A percentile compares a stretch with the other conserved stretches of the same genome.
phyloP scores from a whole-genome alignment of 305 asterid genomes.

The Caryopteris hybrid region DNA sequence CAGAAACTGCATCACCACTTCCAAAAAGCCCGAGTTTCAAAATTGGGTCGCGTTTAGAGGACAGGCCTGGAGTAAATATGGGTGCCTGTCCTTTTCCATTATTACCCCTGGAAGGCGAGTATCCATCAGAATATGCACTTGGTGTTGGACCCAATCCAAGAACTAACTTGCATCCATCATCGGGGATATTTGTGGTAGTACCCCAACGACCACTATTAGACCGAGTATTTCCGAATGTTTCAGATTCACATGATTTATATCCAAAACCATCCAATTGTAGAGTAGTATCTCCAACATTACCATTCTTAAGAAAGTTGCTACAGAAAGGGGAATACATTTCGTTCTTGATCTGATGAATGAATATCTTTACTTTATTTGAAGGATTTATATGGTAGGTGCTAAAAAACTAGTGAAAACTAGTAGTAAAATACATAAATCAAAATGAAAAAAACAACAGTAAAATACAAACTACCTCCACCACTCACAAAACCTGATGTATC shows the following conservation, averaged over 20 bases:
- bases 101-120: constrained; percentile 28
- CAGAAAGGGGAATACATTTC: constrained; percentile 40
- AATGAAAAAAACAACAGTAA: constrained; percentile 34
- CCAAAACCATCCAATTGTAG: constrained; percentile 75
- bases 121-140: constrained; percentile 42
- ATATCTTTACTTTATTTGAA: constrained; percentile 5
- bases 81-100: constrained; percentile 34
- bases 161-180: constrained; percentile 89
- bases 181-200: constrained; percentile 32
- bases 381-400: constrained; percentile 18
- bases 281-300: constrained; percentile 58
- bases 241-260: constrained; percentile 37
- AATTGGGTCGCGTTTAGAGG: constrained; percentile 49
- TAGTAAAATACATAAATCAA: constrained; percentile 32
- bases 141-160: constrained; percentile 95
- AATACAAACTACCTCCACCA: constrained; percentile 57
- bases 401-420: constrained; percentile 22
- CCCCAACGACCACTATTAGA: constrained; percentile 23
- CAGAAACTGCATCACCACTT: constrained; percentile 42
- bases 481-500: constrained; percentile 95
- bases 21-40: constrained; percentile 79
- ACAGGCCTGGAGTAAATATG: constrained; percentile 20
- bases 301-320: constrained; percentile 36
- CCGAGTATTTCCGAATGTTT: constrained; percentile 27
- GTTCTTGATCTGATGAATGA: constrained; percentile 25